phyloP scores from a whole-genome alignment of 2,329 filamentous ascomycete species.

The Alternaria sp. region DNA sequence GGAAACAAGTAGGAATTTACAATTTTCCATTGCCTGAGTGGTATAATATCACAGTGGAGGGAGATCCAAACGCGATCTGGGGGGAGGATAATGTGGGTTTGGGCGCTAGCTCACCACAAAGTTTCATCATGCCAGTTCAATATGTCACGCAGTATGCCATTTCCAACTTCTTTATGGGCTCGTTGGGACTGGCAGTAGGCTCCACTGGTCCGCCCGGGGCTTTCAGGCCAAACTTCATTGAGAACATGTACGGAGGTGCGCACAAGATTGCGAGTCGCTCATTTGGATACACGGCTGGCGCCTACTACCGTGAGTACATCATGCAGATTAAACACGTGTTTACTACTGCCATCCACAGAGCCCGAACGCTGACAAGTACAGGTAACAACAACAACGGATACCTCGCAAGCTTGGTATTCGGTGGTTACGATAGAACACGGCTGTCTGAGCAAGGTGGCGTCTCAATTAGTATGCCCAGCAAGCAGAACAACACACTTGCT shows the following conservation, averaged over 20 bases:
- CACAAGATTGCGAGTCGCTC: constrained; percentile 36
- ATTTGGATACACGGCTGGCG: constrained; percentile 49
- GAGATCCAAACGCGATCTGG: constrained; percentile 23
- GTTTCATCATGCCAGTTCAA: constrained; percentile 21
- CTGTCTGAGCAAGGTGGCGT: constrained; percentile 32
- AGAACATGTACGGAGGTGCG: constrained; percentile 18
- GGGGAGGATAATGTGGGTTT: constrained; percentile 40
- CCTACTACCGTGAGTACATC: constrained; percentile 44
- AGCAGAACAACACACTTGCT: constrained; percentile 32
- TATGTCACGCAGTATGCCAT: constrained; percentile 29
- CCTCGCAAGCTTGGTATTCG: constrained; percentile 49
- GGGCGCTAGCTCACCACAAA: constrained; percentile 29
- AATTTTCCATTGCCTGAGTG: constrained; percentile 30
- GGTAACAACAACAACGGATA: constrained; percentile 41
- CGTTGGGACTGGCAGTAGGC: constrained; percentile 37
- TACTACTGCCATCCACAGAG: not conserved
- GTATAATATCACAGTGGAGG: constrained; percentile 21
- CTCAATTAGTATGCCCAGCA: constrained; percentile 30
- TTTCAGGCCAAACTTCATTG: constrained; percentile 31
- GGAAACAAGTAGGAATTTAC: constrained; percentile 26
- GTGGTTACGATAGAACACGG: constrained; percentile 53
- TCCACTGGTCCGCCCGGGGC: constrained; percentile 17
- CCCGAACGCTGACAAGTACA: constrained; percentile 10
- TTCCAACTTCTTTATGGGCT: constrained; percentile 44
- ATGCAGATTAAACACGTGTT: not conserved